Base-by-base conservation (phyloP, 2,329 filamentous ascomycete species). In the Cyphellophora attinorum region DNA sequence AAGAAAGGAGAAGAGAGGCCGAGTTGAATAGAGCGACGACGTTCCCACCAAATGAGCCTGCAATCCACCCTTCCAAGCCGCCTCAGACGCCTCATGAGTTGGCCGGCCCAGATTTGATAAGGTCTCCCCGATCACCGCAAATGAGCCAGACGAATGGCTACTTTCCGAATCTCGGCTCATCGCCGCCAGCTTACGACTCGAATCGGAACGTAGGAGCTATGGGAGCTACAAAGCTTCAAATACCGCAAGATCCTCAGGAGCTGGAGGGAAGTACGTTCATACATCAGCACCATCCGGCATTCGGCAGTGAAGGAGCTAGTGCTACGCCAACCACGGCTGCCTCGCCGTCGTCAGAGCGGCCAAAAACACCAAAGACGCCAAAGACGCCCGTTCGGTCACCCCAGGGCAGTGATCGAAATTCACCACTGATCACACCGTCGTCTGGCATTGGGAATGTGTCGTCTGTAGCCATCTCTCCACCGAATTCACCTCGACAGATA, bases 221-320 rank as follows among this genome's bases (percentile, higher is more conserved):
- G n/a, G 21, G 21, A 8, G 8, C 21, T 13, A 29, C 33, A 5
- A 18, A 18, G 8, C 17, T 31, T n/a, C 31, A 28, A 12, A 42
- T 28, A 19, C 33, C 31, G 4, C 27, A 18, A 17, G 19, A 31
- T 8, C 39, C 42, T 1, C 41, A 47, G 27, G 48, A 51, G 32
- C 33, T 51, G 27, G 46, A 46, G 8, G 48, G 48, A 25, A 51
- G 48, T 38, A 49, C 41, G 5, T 51, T 34, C 32, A 49, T 51
- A 5, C 39, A 49, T 32, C 44, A 51, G 31, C 46, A 49, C 34
- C 48, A 51, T 31, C 48, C 48, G 10, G 48, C 41, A 19, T 49
- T 38, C 30, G n/a, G 8, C 21, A n/a, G 21, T n/a, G 21, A 16
- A 10, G 6, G 8, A 6, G 13, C 28, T 8, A 29, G 28, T 10